A percentile compares a stretch with the other conserved stretches of the same genome.
phyloP scores from a whole-genome alignment of 768 basidiomycete species.

The Mycena leptocephala region DNA sequence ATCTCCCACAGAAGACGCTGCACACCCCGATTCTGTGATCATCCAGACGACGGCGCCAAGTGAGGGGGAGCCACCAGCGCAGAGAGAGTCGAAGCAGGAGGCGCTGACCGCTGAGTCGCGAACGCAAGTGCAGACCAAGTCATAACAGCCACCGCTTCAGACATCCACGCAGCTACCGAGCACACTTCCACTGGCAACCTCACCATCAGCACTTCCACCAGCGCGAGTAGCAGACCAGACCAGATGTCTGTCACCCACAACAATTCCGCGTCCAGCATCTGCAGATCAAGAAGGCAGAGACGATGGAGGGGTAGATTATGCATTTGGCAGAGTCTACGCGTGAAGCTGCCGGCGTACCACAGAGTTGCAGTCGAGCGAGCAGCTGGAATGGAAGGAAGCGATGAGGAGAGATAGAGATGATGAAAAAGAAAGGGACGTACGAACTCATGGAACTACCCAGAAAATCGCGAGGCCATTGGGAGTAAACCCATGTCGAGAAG shows the following conservation, averaged over 20 bases:
- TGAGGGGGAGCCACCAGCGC: neutral
- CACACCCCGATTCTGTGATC: neutral
- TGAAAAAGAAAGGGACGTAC: neutral
- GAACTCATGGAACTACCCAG: neutral
- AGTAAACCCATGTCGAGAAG: no score
- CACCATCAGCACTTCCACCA: neutral
- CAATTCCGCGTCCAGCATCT: neutral
- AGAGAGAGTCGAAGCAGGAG: neutral
- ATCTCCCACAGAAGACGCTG: conserved; percentile 1
- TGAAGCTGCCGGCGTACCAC: neutral
- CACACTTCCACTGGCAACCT: neutral
- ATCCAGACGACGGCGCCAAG: neutral
- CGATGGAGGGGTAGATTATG: neutral
- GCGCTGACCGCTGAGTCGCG: neutral
- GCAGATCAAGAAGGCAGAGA: neutral
- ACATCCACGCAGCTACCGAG: neutral
- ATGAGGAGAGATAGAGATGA: neutral
- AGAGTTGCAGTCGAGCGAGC: neutral
- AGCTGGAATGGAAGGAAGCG: neutral
- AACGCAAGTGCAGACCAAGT: neutral
- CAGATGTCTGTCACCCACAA: neutral
- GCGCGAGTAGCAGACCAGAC: neutral
- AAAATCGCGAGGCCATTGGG: neutral
- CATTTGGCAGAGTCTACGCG: neutral
- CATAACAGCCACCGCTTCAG: neutral